Conservation (phyloP, 2,329 filamentous ascomycete genomes). For the Neodidymelliopsis sp. region DNA sequence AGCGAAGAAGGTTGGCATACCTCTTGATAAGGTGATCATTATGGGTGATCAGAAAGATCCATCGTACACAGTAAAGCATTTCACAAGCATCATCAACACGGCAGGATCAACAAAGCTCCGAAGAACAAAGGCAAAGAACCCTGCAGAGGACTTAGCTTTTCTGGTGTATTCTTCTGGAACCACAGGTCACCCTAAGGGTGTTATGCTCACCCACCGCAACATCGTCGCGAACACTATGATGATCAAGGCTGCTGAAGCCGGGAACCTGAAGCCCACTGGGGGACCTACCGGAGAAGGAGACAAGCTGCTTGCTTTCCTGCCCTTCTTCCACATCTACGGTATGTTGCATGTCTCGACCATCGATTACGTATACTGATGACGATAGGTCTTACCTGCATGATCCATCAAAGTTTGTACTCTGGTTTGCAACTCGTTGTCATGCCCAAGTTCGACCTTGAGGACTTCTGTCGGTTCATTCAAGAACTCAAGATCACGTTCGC, state of each 20-base stretch:
- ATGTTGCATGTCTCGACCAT: constrained; percentile 33
- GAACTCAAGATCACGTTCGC: constrained; percentile 76
- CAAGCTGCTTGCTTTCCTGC: constrained; percentile 78
- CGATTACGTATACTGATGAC: constrained; percentile 6
- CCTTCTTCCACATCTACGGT: constrained; percentile 93
- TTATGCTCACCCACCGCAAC: constrained; percentile 84
- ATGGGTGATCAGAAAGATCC: constrained; percentile 74
- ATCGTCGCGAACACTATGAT: constrained; percentile 74
- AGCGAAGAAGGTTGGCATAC: constrained; percentile 72
- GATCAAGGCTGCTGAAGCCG: constrained; percentile 52
- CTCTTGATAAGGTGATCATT: constrained; percentile 75
- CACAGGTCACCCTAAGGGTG: constrained; percentile 89
- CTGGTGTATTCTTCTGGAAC: constrained; percentile 90
- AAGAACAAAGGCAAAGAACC: constrained; percentile 62
- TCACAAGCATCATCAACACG: constrained; percentile 72
- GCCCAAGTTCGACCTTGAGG: constrained; percentile 81
- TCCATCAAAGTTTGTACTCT: constrained; percentile 71
- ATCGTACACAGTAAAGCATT: constrained; percentile 70
- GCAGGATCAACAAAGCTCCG: constrained; percentile 66
- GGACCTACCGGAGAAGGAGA: constrained; percentile 70
- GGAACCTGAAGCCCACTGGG: constrained; percentile 65
- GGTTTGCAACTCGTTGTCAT: constrained; percentile 75
- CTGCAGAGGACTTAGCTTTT: constrained; percentile 78
- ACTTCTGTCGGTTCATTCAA: constrained; percentile 79
- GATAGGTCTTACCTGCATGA: constrained; percentile 71